Evolutionary conservation across 768 basidiomycete species (phyloP).

Genomic region (Pisolithus sp.): DNA sequence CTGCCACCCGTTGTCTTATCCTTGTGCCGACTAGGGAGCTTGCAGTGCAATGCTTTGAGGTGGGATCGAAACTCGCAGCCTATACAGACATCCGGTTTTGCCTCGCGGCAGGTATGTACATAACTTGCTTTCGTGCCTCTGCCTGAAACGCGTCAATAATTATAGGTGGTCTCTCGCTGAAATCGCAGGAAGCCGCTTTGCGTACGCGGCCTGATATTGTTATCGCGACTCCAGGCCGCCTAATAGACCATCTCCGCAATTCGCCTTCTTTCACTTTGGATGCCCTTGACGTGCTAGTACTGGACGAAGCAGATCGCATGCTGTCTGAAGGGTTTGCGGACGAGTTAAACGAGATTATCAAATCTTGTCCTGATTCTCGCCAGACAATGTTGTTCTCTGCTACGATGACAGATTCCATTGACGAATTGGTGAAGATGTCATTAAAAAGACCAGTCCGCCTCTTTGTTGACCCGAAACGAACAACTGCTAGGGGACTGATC

Average conservation of each 20-base stretch:
- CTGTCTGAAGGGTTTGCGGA: conserved; percentile 92
- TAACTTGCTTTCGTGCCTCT: not conserved
- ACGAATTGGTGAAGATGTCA: conserved; percentile 88
- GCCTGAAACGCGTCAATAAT: conserved; percentile 6
- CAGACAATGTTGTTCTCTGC: conserved; percentile 99
- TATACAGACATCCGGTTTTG: conserved; percentile 90
- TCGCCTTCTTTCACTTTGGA: conserved; percentile 91
- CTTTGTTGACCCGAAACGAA: conserved; percentile 92
- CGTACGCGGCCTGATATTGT: conserved; percentile 88
- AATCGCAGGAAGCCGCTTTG: conserved; percentile 82
- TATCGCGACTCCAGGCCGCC: conserved; percentile 94
- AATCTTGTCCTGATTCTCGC: conserved; percentile 76
- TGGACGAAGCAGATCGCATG: conserved; percentile 99
- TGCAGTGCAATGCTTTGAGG: conserved; percentile 93
- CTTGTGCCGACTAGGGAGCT: conserved; percentile 94
- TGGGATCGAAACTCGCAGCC: conserved; percentile 75
- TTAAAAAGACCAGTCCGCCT: conserved; percentile 89
- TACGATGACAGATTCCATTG: conserved; percentile 96
- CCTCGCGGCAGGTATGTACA: conserved; percentile 76
- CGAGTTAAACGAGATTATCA: conserved; percentile 90
- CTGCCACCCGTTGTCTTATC: conserved; percentile 83
- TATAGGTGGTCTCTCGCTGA: conserved; percentile 85
- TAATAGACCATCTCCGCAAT: conserved; percentile 96
- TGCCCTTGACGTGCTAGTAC: conserved; percentile 84
- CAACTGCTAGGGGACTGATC: conserved; percentile 74